Evolutionary conservation across 2,329 filamentous ascomycete species (phyloP).

Genomic region (Thelonectria olida): DNA sequence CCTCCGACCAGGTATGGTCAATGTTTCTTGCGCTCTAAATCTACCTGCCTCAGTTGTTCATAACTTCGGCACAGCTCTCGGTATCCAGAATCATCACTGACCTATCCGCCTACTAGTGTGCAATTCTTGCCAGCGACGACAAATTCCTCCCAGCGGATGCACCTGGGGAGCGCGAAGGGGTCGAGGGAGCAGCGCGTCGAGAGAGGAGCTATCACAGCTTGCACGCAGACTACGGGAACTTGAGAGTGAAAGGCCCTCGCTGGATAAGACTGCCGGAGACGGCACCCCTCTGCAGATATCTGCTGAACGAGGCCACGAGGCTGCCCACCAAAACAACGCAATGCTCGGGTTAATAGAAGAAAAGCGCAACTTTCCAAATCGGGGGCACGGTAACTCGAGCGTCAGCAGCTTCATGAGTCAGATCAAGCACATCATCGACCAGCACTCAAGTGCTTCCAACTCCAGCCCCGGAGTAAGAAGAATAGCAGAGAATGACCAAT

Average conservation of each 20-base stretch:
- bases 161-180: not conserved
- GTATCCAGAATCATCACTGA: not conserved
- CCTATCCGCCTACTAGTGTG: not conserved
- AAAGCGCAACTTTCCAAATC: not conserved
- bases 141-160: not conserved
- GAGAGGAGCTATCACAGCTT: not conserved
- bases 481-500: too few relatives aligned
- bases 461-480: too few relatives aligned
- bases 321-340: not conserved
- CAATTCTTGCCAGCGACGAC: not conserved
- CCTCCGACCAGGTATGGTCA: not conserved
- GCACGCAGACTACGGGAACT: too few relatives aligned
- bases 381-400: not conserved
- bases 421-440: not conserved
- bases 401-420: not conserved
- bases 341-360: not conserved
- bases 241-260: not conserved
- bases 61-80: too few relatives aligned
- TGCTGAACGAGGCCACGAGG: not conserved
- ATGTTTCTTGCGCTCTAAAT: not conserved
- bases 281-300: too few relatives aligned
- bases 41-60: too few relatives aligned
- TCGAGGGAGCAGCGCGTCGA: not conserved
- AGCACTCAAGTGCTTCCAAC: not conserved
- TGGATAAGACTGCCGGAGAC: too few relatives aligned